Conservation (phyloP, 257 asterid species). For the Lycium barbarum region DNA sequence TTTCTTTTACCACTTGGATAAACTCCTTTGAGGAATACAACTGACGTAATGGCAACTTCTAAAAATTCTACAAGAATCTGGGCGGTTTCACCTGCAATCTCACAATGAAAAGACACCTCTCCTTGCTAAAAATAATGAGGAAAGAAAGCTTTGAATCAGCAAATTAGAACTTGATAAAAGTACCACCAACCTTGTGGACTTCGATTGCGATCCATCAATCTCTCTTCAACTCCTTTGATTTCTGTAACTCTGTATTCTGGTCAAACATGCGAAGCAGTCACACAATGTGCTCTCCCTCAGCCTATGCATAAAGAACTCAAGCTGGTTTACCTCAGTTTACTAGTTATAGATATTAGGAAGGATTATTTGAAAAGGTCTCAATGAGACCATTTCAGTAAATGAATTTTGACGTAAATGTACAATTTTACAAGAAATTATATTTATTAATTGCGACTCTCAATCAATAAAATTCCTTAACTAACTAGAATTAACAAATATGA, state of each 20-base stretch:
- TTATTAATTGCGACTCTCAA: neutral
- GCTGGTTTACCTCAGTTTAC: neutral
- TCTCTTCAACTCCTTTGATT: neutral
- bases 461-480: neutral
- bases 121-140: neutral
- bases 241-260: constrained; percentile 5
- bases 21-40: constrained; percentile 80
- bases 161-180: neutral
- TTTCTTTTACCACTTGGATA: constrained; percentile 70
- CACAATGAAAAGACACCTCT: neutral
- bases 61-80: constrained; percentile 74
- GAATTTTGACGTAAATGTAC: neutral
- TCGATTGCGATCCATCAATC: constrained; percentile 14
- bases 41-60: constrained; percentile 83
- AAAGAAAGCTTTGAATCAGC: neutral
- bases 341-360: neutral
- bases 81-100: constrained; percentile 65
- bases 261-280: constrained; percentile 13
- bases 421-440: neutral
- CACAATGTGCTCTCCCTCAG: neutral
- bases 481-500: neutral
- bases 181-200: constrained; percentile 28
- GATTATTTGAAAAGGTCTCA: constrained; percentile 17
- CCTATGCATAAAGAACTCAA: neutral
- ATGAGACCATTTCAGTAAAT: neutral